Percentiles rank a stretch among this genome's conserved stretches.
These are phyloP conservation scores for Paraconiothyrium sp. DNA, from an alignment of 2,329 filamentous ascomycete genomes.

Conservation along the genomic window DNA sequence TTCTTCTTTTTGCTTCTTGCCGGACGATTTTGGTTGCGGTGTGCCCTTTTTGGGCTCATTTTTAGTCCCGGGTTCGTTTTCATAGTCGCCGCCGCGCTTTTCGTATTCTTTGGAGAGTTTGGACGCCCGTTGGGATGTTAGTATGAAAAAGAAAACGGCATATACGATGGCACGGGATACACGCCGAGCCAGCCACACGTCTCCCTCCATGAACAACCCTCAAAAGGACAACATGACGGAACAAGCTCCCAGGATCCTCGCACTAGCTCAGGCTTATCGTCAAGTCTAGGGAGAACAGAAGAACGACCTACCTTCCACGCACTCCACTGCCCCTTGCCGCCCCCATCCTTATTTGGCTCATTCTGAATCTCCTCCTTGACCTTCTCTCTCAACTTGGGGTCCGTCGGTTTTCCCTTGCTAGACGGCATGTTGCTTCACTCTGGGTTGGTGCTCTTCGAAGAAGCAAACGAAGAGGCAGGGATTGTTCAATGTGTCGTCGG, in stretches of 20 bases:
- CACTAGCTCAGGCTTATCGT: neutral
- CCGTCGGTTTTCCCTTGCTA: conserved; percentile 57
- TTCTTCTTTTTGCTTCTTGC: conserved; percentile 30
- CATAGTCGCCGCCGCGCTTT: conserved; percentile 51
- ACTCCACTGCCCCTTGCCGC: conserved; percentile 58
- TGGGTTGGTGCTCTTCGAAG: neutral
- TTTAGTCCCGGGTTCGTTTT: conserved; percentile 54
- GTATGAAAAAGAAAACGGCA: neutral
- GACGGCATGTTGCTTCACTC: conserved; percentile 46
- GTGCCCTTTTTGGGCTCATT: conserved; percentile 56
- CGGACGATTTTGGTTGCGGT: conserved; percentile 48
- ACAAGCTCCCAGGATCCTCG: neutral
- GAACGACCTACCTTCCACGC: conserved; percentile 55
- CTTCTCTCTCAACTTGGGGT: conserved; percentile 56
- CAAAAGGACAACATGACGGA: neutral
- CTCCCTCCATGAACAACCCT: too few relatives aligned
- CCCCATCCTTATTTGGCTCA: conserved; percentile 56
- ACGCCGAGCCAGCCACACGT: too few relatives aligned
- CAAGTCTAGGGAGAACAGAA: neutral
- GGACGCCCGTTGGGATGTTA: conserved; percentile 39
- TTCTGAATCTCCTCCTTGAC: conserved; percentile 58
- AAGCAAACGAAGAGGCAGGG: too few relatives aligned
- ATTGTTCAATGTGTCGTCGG: too few relatives aligned
- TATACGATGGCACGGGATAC: too few relatives aligned
- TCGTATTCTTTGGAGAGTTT: conserved; percentile 57